Base-by-base conservation (phyloP, 352 stramenopile genomes). In the Poterioochromonas sp. region DNA sequence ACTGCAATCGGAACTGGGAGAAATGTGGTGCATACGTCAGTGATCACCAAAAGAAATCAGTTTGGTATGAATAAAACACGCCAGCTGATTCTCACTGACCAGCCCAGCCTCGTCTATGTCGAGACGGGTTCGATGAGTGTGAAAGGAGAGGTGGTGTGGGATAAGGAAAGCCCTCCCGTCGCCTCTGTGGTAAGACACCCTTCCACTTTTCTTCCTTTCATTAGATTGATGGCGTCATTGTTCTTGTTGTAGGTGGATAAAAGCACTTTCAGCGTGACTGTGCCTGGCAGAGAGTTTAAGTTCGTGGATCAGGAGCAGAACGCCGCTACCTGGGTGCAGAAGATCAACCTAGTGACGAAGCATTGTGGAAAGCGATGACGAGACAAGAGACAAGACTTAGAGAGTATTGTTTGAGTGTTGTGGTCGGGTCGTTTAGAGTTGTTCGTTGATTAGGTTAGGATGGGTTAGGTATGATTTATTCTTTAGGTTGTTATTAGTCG, bases 251-350 rank as follows among this genome's bases (percentile, higher is more conserved):
- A 68, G 58, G 58, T 68, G 12, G 26, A 68, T 40, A 26, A 35
- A 8, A 32, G 26, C 29, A 68, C 34, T 26, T 68, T 68, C 34
- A 39, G 8, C 12, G 34, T 68, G 26, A 39, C 58, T 39, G 26
- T 26, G 29, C 26, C 58, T 18, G 12, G 12, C 58, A 5, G 58
- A 29, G 34, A 15, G 58, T 68, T 29, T 35, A 32, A 39, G 26
- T 40, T 68, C 11, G 58, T 29, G 29, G 58, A 68, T 39, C 58
- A 68, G 58, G 12, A 68, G 29, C 5, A 68, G 12, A 68, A 68
- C 26, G 58, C 58, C 29, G 58, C 5, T 18, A 11, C 5, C 5
- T 68, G 58, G 58, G 58, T 68, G 11, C 5, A 68, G 26, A 12
- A 18, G 12, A 68, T 68, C 58, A 68, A 68, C 29, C 5, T 18